phyloP scores from a whole-genome alignment of 2,329 filamentous ascomycete species.

The Xylariales sp. region DNA sequence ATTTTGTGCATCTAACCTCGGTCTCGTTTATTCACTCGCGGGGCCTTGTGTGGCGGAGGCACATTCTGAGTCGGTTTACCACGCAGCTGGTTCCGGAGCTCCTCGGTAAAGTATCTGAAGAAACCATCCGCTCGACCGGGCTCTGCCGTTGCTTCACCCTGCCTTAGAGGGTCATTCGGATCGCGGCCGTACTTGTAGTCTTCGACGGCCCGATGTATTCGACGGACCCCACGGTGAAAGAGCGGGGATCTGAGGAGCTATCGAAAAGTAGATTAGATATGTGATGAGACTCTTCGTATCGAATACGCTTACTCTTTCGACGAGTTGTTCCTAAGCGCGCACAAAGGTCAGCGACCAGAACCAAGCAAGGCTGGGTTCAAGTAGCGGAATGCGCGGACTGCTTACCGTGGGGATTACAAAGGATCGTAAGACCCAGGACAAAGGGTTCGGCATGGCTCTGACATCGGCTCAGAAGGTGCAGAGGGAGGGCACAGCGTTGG shows the following conservation, averaged over 20 bases:
- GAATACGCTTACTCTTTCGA: not conserved
- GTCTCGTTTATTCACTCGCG: not conserved
- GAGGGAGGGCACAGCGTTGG: not conserved
- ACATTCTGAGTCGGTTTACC: constrained; percentile 31
- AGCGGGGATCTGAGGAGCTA: constrained; percentile 46
- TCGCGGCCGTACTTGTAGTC: constrained; percentile 44
- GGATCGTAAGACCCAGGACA: not conserved
- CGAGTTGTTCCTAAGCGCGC: not conserved
- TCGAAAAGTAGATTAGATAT: not conserved
- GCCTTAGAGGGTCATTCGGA: constrained; percentile 45
- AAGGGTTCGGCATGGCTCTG: constrained; percentile 6
- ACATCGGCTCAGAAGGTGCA: no score
- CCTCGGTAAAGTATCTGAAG: constrained; percentile 43
- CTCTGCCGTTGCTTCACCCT: constrained; percentile 48
- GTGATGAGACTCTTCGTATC: not conserved
- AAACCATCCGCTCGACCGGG: constrained; percentile 26
- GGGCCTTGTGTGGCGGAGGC: not conserved
- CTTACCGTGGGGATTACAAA: no score
- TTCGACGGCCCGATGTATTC: constrained; percentile 47
- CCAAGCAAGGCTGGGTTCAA: no score
- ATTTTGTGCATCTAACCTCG: not conserved
- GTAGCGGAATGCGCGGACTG: no score
- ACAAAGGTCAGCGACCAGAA: no score
- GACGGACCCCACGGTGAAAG: constrained; percentile 48
- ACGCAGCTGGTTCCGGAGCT: constrained; percentile 45